Conservation (phyloP, 495 filamentous ascomycete species). For the Astrothelium macrocarpum region DNA sequence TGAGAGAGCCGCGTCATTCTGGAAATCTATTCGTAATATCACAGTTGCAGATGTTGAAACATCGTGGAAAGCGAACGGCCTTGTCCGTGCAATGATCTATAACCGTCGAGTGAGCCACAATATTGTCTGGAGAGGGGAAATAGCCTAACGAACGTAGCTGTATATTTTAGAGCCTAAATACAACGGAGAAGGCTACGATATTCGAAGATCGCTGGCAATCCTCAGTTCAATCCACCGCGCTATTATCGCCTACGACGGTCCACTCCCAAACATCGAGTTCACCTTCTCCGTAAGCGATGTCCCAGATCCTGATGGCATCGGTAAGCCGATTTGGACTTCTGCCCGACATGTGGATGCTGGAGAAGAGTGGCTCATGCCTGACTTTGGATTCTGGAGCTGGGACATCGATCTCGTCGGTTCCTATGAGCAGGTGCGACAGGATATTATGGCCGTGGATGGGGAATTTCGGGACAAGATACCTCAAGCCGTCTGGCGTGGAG, state of each 20-base stretch:
- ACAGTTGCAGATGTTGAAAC: constrained; percentile 16
- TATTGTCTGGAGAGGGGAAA: neutral
- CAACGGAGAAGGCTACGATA: constrained; percentile 4
- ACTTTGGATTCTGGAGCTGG: constrained; percentile 27
- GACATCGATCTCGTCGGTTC: constrained; percentile 12
- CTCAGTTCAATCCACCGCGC: constrained; percentile 21
- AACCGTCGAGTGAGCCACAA: constrained; percentile 5
- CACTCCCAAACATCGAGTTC: constrained; percentile 26
- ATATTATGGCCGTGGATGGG: constrained; percentile 7
- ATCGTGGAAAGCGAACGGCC: constrained; percentile 15
- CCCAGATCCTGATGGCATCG: constrained; percentile 6
- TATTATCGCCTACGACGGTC: constrained; percentile 8
- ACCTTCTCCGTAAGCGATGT: constrained; percentile 20
- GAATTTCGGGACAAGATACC: constrained; percentile 19
- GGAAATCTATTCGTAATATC: constrained; percentile 14
- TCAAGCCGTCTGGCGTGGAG: constrained; percentile 24
- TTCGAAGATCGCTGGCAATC: constrained; percentile 14
- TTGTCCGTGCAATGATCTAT: constrained; percentile 19
- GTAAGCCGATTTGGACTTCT: constrained; percentile 18
- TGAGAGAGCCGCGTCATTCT: constrained; percentile 17
- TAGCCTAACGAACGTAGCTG: constrained; percentile 13
- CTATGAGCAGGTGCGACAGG: constrained; percentile 9
- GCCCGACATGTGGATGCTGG: constrained; percentile 14
- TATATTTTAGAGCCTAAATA: constrained; percentile 18
- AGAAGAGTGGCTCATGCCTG: constrained; percentile 27